These are phyloP conservation scores for Beauveria bassiana DNA, from an alignment of 2,329 filamentous ascomycete genomes.

Conservation along the genomic window DNA sequence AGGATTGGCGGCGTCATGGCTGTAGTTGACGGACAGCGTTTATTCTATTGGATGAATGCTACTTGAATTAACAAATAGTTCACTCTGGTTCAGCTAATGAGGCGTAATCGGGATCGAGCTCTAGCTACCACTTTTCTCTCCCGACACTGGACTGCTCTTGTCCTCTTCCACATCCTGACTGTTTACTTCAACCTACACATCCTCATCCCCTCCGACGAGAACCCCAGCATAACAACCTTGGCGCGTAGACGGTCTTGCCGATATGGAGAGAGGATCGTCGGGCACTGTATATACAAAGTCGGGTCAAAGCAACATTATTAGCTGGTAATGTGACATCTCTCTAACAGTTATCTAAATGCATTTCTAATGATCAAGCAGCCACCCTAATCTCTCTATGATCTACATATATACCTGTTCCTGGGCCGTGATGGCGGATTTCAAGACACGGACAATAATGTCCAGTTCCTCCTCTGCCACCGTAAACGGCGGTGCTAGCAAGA, in stretches of 20 bases:
- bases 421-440: neutral
- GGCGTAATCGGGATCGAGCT: too few species aligned
- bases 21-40: neutral
- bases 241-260: slow-evolving; percentile 4
- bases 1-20: neutral
- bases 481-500: slow-evolving; percentile 63
- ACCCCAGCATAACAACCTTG: slow-evolving; percentile 5
- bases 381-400: too few species aligned
- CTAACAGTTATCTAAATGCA: neutral
- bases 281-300: slow-evolving; percentile 26
- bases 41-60: neutral
- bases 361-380: neutral
- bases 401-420: slow-evolving; percentile 1
- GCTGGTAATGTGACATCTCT: too few species aligned
- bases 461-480: slow-evolving; percentile 40
- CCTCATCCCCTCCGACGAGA: neutral
- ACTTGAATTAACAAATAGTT: too few species aligned
- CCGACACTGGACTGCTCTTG: neutral
- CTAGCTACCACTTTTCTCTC: neutral
- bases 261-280: slow-evolving; percentile 28
- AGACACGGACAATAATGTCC: slow-evolving; percentile 11
- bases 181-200: neutral
- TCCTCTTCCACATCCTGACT: neutral
- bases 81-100: too few species aligned
- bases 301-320: slow-evolving; percentile 40